Percentiles rank a stretch among this genome's conserved stretches.
Evolutionary conservation across 768 basidiomycete genomes (phyloP).

Genomic region (Coprinellus aureogranulatus): DNA sequence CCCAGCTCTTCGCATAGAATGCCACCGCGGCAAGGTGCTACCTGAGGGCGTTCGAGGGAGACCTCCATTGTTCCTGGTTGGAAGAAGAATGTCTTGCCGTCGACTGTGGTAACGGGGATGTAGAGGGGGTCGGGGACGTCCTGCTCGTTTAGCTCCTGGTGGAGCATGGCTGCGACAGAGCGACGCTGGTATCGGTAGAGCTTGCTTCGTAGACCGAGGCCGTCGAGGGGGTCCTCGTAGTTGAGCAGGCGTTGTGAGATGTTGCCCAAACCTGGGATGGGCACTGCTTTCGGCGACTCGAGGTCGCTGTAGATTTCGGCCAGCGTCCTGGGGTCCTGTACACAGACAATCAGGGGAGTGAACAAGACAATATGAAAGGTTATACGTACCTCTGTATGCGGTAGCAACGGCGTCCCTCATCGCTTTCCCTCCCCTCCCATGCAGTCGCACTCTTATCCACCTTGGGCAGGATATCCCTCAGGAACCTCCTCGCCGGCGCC

Average conservation of each 20-base stretch:
- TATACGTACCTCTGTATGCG: slow-evolving; percentile 30
- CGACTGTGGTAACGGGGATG: slow-evolving; percentile 48
- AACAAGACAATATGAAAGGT: slow-evolving; percentile 3
- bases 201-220: slow-evolving; percentile 52
- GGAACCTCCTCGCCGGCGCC: slow-evolving; percentile 33
- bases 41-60: slow-evolving; percentile 50
- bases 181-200: slow-evolving; percentile 68
- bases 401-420: slow-evolving; percentile 24
- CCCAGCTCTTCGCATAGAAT: slow-evolving; percentile 86
- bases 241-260: slow-evolving; percentile 37
- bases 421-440: slow-evolving; percentile 44
- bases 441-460: slow-evolving; percentile 36
- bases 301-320: slow-evolving; percentile 70
- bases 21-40: slow-evolving; percentile 56
- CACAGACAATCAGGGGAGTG: slow-evolving; percentile 13
- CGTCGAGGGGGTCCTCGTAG: slow-evolving; percentile 39
- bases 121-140: slow-evolving; percentile 60
- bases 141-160: slow-evolving; percentile 49
- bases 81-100: slow-evolving; percentile 50
- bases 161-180: slow-evolving; percentile 70
- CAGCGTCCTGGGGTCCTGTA: slow-evolving; percentile 65
- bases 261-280: slow-evolving; percentile 27
- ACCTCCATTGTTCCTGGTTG: slow-evolving; percentile 70
- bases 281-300: slow-evolving; percentile 48
- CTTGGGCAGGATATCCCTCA: slow-evolving; percentile 49